These are phyloP conservation scores for Myxozyma vanderwaltii DNA, from an alignment of 805 yeast species.

Conservation along the genomic window DNA sequence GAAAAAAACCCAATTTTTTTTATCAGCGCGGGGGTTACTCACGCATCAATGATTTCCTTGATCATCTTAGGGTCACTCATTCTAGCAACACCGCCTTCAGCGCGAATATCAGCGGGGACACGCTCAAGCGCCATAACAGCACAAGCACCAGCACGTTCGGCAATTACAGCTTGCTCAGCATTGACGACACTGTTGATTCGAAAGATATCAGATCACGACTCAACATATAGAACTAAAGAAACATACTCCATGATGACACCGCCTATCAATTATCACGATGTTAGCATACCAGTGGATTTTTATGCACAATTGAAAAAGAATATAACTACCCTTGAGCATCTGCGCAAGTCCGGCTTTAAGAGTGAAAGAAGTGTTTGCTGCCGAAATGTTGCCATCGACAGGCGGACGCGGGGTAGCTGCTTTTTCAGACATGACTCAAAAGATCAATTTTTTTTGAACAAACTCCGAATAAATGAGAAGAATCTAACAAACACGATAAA, in stretches of 20 bases:
- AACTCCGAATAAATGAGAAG: not conserved
- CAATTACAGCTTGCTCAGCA: constrained; percentile 77
- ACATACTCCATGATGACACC: constrained; percentile 49
- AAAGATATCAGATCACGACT: not conserved
- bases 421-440: not conserved
- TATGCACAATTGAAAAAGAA: constrained; percentile 42
- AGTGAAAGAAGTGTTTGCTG: constrained; percentile 42
- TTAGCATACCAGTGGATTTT: too few relatives aligned
- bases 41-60: constrained; percentile 66
- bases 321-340: constrained; percentile 78
- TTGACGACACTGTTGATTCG: constrained; percentile 32
- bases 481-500: not conserved
- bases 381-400: constrained; percentile 30
- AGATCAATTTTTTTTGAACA: not conserved
- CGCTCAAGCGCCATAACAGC: constrained; percentile 88
- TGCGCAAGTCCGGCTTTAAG: constrained; percentile 81
- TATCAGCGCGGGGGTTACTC: constrained; percentile 7
- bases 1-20: not conserved
- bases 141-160: constrained; percentile 83
- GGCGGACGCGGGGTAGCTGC: constrained; percentile 37
- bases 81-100: constrained; percentile 78
- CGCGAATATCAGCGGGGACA: constrained; percentile 84
- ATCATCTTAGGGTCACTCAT: constrained; percentile 86
- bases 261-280: constrained; percentile 31
- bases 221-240: not conserved